These are phyloP conservation scores for Lathyrus aphaca DNA, from an alignment of 306 rosid species.

Conservation along the genomic window DNA sequence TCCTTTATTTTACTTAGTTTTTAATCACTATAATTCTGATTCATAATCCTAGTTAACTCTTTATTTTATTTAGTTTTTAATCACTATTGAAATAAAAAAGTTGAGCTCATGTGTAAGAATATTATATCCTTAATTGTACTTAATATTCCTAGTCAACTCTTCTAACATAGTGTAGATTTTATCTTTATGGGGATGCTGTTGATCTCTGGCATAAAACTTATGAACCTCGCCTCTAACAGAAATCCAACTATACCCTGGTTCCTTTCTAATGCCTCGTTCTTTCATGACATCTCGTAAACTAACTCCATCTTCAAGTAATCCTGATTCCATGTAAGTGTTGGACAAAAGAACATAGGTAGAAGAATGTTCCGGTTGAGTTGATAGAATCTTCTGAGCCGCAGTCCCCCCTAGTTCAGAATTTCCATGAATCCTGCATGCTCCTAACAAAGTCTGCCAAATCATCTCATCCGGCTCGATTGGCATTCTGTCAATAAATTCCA, in stretches of 20 bases:
- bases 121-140: conserved; percentile 31
- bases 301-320: conserved; percentile 53
- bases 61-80: neutral
- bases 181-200: conserved; percentile 59
- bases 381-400: conserved; percentile 67
- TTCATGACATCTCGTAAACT: conserved; percentile 64
- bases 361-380: conserved; percentile 56
- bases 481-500: conserved; percentile 65
- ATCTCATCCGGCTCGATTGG: conserved; percentile 63
- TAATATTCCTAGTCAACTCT: conserved; percentile 47
- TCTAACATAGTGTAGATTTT: conserved; percentile 56
- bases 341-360: conserved; percentile 73
- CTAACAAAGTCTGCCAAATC: conserved; percentile 81
- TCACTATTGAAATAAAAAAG: neutral
- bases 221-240: conserved; percentile 60
- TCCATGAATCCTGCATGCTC: conserved; percentile 77
- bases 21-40: too few species aligned
- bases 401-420: conserved; percentile 61
- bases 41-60: too few species aligned
- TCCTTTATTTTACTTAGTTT: too few species aligned
- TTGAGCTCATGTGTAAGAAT: conserved; percentile 1
- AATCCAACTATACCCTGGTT: conserved; percentile 74
- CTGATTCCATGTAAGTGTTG: conserved; percentile 62
- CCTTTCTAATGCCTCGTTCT: conserved; percentile 66
- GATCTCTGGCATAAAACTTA: conserved; percentile 71